Conservation (phyloP, 176 grass and related monocot species). For the Musa troglodytarum region DNA sequence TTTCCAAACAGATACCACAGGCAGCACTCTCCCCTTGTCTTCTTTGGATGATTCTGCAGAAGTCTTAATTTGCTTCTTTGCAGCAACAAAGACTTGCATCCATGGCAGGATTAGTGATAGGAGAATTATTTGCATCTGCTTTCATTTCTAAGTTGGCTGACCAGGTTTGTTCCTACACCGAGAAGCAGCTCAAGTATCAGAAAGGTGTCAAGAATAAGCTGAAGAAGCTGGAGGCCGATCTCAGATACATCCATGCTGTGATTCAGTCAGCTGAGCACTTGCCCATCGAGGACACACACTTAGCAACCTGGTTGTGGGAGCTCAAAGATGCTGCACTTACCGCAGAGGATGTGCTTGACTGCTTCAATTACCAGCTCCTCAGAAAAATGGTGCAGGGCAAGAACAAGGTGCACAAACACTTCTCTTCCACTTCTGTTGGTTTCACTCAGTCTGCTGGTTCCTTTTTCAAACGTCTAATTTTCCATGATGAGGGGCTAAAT, state of each 20-base stretch:
- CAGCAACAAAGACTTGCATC: background rate
- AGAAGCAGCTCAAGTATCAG: slow-evolving; percentile 32
- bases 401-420: background rate
- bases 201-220: slow-evolving; percentile 29
- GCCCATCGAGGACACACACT: background rate
- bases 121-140: background rate
- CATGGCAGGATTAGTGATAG: background rate
- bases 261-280: slow-evolving; percentile 8
- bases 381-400: background rate
- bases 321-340: background rate
- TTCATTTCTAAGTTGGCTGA: slow-evolving; percentile 9
- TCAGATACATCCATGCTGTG: slow-evolving; percentile 26
- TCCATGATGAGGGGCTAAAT: background rate
- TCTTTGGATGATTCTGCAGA: background rate
- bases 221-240: background rate
- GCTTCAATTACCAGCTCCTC: slow-evolving; percentile 24
- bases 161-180: slow-evolving; percentile 17
- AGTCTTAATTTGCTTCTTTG: background rate
- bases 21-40: no score
- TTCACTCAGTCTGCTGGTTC: background rate
- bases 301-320: background rate
- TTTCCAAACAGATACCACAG: no score
- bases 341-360: slow-evolving; percentile 20
- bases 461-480: background rate
- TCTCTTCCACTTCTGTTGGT: background rate